These are phyloP conservation scores for Solanum pennellii DNA, from an alignment of 257 asterid genomes.

Conservation along the genomic window DNA sequence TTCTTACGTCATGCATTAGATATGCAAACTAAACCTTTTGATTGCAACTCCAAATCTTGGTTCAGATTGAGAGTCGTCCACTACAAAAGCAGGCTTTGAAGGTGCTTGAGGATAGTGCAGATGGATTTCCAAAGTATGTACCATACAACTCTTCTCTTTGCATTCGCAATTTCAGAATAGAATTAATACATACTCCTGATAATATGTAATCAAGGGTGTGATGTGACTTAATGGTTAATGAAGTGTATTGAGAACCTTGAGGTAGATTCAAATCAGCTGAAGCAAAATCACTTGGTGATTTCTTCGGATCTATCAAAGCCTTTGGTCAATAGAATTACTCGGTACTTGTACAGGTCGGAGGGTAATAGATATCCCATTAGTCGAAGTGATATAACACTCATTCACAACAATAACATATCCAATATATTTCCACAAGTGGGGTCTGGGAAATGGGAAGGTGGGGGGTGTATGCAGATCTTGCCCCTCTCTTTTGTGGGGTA, in stretches of 20 bases:
- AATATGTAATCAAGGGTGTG: not conserved
- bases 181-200: not conserved
- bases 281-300: not conserved
- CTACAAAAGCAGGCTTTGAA: constrained; percentile 72
- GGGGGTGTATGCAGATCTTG: not conserved
- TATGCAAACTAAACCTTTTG: not conserved
- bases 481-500: not conserved
- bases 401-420: not conserved
- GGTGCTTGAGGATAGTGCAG: constrained; percentile 39
- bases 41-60: not conserved
- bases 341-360: not conserved
- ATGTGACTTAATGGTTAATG: not conserved
- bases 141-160: not conserved
- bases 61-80: constrained; percentile 97
- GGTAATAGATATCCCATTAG: not conserved
- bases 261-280: not conserved
- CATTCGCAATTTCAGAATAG: not conserved
- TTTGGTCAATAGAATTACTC: not conserved
- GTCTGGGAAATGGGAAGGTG: not conserved
- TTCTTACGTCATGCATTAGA: not conserved
- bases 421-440: not conserved
- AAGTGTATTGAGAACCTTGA: not conserved
- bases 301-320: not conserved
- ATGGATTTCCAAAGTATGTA: constrained; percentile 59
- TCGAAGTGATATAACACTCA: not conserved